Evolutionary conservation across 179 eudicot species (phyloP).

Genomic region (Corrigiola litoralis): DNA sequence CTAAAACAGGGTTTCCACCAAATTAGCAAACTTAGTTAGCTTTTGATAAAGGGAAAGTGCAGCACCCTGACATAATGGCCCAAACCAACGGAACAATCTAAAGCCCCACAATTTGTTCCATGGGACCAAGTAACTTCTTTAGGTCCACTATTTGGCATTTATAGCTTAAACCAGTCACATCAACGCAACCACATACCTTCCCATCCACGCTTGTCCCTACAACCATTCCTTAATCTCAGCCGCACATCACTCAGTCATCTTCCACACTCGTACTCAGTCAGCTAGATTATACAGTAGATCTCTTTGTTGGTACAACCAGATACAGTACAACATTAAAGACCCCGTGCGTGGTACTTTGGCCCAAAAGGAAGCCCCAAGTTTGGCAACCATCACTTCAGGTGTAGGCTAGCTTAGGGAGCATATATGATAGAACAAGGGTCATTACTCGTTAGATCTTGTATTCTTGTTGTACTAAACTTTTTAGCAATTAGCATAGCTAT

Average conservation of each 20-base stretch:
- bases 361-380: too few relatives aligned
- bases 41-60: background rate
- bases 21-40: background rate
- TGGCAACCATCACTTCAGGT: too few relatives aligned
- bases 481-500: too few relatives aligned
- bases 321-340: too few relatives aligned
- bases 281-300: too few relatives aligned
- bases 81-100: constrained; percentile 11
- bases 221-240: constrained; percentile 10
- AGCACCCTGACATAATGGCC: constrained; percentile 4
- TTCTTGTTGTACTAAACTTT: too few relatives aligned
- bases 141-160: constrained; percentile 5
- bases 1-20: background rate
- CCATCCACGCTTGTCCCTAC: background rate
- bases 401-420: too few relatives aligned
- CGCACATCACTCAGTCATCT: constrained; percentile 11
- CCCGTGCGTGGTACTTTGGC: too few relatives aligned
- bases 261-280: too few relatives aligned
- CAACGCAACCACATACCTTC: background rate
- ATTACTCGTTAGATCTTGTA: too few relatives aligned
- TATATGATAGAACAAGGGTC: too few relatives aligned
- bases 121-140: background rate
- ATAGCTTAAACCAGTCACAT: background rate
- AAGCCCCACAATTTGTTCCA: background rate
- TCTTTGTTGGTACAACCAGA: too few relatives aligned